A percentile compares a stretch with the other conserved stretches of the same genome.
Conservation (phyloP, 805 yeast genomes). For the Candida suzukii region DNA sequence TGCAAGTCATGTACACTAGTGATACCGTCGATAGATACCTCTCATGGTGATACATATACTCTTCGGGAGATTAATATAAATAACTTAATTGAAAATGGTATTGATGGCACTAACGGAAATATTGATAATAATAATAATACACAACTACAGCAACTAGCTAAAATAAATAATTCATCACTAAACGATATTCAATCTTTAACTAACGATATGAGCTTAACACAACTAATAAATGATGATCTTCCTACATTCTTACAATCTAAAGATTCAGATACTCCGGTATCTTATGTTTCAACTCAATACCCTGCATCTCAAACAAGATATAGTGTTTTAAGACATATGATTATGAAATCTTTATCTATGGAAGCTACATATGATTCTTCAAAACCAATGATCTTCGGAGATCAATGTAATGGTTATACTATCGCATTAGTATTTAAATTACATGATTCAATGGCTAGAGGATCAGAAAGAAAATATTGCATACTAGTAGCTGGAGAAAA, state of each 20-base stretch:
- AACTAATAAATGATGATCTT: background rate
- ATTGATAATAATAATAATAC: background rate
- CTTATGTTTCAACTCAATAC: constrained; percentile 52
- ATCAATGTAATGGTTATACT: constrained; percentile 53
- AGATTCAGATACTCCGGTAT: constrained; percentile 8
- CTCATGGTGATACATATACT: too few species aligned
- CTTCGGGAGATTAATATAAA: too few species aligned
- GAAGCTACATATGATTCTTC: constrained; percentile 55
- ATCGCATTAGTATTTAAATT: constrained; percentile 54
- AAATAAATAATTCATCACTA: constrained; percentile 5
- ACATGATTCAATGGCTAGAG: constrained; percentile 60
- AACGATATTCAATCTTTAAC: background rate
- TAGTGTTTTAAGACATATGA: constrained; percentile 49
- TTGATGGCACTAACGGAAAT: too few species aligned
- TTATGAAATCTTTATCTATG: constrained; percentile 58
- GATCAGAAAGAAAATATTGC: constrained; percentile 64
- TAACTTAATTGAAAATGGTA: too few species aligned
- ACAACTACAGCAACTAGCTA: constrained; percentile 4
- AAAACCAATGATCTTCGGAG: constrained; percentile 60
- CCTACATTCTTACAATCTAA: constrained; percentile 23
- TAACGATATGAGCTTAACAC: background rate
- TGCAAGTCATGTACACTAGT: constrained; percentile 57
- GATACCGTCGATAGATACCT: constrained; percentile 42
- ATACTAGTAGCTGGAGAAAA: constrained; percentile 50
- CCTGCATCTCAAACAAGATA: constrained; percentile 46